Conservation (phyloP, 352 stramenopile genomes). For the Phytophthora agathidicida region DNA sequence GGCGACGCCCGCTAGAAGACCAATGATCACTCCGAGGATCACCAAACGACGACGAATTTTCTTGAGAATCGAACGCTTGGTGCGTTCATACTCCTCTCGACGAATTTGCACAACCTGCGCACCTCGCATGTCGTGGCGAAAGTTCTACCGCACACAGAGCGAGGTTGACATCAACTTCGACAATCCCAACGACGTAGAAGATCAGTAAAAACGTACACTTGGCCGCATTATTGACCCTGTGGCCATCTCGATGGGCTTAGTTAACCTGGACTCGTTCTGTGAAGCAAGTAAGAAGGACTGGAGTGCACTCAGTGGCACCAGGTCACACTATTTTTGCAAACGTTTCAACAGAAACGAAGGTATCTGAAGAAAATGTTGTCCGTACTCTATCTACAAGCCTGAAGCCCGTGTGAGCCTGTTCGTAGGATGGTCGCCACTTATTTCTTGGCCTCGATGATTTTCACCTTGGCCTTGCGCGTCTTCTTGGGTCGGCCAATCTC, state of each 20-base stretch:
- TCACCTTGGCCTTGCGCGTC: constrained; percentile 77
- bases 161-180: not conserved
- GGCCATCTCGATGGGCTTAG: constrained; percentile 8
- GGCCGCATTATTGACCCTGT: constrained; percentile 68
- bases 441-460: constrained; percentile 84
- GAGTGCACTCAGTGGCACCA: not conserved
- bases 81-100: constrained; percentile 75
- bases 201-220: constrained; percentile 47
- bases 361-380: constrained; percentile 16
- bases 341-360: not conserved
- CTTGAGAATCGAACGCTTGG: constrained; percentile 73
- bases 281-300: constrained; percentile 1
- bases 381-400: constrained; percentile 35
- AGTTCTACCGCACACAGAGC: constrained; percentile 64
- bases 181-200: too few species aligned
- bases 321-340: constrained; percentile 34
- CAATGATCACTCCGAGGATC: constrained; percentile 61
- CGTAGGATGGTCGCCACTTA: constrained; percentile 33
- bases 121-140: constrained; percentile 65
- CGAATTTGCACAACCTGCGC: constrained; percentile 73
- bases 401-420: constrained; percentile 10
- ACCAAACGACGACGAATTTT: constrained; percentile 75
- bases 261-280: too few species aligned
- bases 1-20: constrained; percentile 46
- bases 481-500: constrained; percentile 67